Conservation (phyloP, 768 basidiomycete species). For the Glaciozyma martinii region DNA sequence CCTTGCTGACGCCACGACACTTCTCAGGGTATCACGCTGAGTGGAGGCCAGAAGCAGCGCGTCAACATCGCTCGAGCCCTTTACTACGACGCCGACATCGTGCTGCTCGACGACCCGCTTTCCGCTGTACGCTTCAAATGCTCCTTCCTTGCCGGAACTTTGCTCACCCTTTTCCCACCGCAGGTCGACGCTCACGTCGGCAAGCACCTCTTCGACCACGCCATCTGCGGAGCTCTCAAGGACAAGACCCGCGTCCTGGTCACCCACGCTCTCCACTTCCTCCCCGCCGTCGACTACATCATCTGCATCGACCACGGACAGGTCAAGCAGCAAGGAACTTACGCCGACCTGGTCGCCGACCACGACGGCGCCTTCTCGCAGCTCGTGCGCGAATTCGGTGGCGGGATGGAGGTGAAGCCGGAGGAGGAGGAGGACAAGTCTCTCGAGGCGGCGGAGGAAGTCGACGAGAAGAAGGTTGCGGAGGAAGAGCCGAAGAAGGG, state of each 20-base stretch:
- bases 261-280: slow-evolving; percentile 83
- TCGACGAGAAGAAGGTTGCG: slow-evolving; percentile 7
- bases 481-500: slow-evolving; percentile 8
- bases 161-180: slow-evolving; percentile 1
- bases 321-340: slow-evolving; percentile 73
- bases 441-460: slow-evolving; percentile 37
- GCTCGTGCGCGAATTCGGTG: slow-evolving; percentile 67
- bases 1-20: background rate
- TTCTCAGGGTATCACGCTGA: slow-evolving; percentile 63
- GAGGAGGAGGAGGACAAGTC: slow-evolving; percentile 39
- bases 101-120: slow-evolving; percentile 56
- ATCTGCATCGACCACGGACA: slow-evolving; percentile 65
- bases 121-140: slow-evolving; percentile 46
- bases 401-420: slow-evolving; percentile 37
- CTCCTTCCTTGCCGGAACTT: background rate
- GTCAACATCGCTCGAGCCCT: slow-evolving; percentile 76
- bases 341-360: slow-evolving; percentile 54
- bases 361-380: slow-evolving; percentile 56
- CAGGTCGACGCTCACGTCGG: slow-evolving; percentile 76
- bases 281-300: slow-evolving; percentile 74
- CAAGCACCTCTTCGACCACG: slow-evolving; percentile 57
- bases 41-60: slow-evolving; percentile 71
- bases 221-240: slow-evolving; percentile 46
- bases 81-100: slow-evolving; percentile 75
- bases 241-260: slow-evolving; percentile 76